Evolutionary conservation across 176 grass and related monocot genomes (phyloP).

Genomic region (Juncus effusus): DNA sequence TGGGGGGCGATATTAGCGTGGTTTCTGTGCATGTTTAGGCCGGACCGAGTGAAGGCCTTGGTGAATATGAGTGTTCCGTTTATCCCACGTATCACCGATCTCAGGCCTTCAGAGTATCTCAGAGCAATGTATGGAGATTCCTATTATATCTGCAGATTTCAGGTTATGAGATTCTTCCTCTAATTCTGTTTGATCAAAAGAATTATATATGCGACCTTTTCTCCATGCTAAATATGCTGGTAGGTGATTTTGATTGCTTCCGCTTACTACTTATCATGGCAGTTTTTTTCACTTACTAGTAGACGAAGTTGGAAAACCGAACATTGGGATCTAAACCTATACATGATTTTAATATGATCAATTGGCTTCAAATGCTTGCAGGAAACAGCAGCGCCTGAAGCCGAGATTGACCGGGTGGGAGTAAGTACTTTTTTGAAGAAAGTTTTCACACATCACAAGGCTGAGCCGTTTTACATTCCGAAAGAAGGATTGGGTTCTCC

Average conservation of each 20-base stretch:
- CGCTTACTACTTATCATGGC: not conserved
- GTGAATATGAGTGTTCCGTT: constrained; percentile 44
- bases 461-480: constrained; percentile 38
- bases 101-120: constrained; percentile 29
- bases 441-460: constrained; percentile 25
- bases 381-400: constrained; percentile 55
- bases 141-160: constrained; percentile 43
- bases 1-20: constrained; percentile 44
- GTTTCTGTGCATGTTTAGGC: constrained; percentile 35
- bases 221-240: not conserved
- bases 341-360: not conserved
- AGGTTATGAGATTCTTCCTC: constrained; percentile 14
- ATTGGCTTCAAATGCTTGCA: constrained; percentile 7
- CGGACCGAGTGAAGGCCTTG: constrained; percentile 37
- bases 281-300: not conserved
- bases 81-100: constrained; percentile 31
- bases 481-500: constrained; percentile 24
- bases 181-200: not conserved
- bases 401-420: constrained; percentile 40
- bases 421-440: constrained; percentile 48
- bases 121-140: constrained; percentile 30
- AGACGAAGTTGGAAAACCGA: not conserved
- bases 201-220: not conserved
- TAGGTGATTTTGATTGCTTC: not conserved
- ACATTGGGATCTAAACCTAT: not conserved